phyloP scores from a whole-genome alignment of 257 asterid species.

The Plantago ovata region DNA sequence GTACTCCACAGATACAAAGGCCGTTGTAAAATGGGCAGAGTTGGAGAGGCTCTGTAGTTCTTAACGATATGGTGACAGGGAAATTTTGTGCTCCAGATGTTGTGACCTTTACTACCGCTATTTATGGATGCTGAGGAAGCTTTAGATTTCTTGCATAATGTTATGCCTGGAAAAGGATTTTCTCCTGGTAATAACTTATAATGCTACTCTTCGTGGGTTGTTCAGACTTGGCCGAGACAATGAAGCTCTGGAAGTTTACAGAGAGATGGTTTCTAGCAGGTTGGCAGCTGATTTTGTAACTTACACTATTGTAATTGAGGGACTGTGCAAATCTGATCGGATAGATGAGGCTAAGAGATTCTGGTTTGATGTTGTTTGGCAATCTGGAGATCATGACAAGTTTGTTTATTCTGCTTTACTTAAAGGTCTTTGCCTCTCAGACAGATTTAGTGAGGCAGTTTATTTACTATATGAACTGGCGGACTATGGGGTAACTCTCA shows the following conservation, averaged over 20 bases:
- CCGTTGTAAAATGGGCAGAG: conserved; percentile 69
- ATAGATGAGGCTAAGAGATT: conserved; percentile 67
- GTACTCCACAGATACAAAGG: conserved; percentile 55
- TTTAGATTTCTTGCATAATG: conserved; percentile 35
- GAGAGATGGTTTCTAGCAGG: conserved; percentile 37
- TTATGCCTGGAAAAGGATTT: conserved; percentile 57
- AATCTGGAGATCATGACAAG: conserved; percentile 62
- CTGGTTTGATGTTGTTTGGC: conserved; percentile 70
- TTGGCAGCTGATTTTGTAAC: conserved; percentile 59
- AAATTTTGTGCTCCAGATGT: conserved; percentile 74
- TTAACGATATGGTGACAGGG: conserved; percentile 63
- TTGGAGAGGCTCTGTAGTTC: conserved; percentile 68
- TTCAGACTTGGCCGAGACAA: conserved; percentile 44
- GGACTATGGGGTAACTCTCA: conserved; percentile 55
- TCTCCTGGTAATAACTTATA: conserved; percentile 66
- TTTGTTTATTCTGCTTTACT: conserved; percentile 69
- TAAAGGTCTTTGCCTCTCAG: conserved; percentile 61
- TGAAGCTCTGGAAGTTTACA: conserved; percentile 65
- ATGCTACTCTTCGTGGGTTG: conserved; percentile 59
- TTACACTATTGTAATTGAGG: conserved; percentile 53
- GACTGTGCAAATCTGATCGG: conserved; percentile 39
- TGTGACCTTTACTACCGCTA: conserved; percentile 66
- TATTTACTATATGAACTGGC: conserved; percentile 66
- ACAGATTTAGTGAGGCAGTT: conserved; percentile 56
- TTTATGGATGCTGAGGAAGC: conserved; percentile 65